Evolutionary conservation across 768 basidiomycete genomes (phyloP).

Genomic region (Boletus bicolor): DNA sequence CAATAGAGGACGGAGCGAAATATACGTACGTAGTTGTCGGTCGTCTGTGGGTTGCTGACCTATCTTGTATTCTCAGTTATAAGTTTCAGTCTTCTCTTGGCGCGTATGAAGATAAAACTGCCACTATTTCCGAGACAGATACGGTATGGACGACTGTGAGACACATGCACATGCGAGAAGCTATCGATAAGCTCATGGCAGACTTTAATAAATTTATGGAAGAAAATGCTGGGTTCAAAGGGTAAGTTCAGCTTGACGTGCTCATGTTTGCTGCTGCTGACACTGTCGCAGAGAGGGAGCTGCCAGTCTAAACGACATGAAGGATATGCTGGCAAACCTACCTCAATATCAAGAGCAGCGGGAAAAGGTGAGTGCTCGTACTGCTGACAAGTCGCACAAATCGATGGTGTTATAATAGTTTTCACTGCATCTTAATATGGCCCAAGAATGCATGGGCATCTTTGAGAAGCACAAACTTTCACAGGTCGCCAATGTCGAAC

Average conservation of each 20-base stretch:
- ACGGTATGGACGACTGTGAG: constrained; percentile 89
- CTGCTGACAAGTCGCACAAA: not conserved
- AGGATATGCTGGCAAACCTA: constrained; percentile 94
- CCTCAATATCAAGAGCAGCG: constrained; percentile 95
- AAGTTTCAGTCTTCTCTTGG: constrained; percentile 90
- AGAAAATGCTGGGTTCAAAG: constrained; percentile 93
- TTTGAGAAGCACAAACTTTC: constrained; percentile 89
- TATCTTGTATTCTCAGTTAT: constrained; percentile 51
- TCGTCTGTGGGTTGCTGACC: constrained; percentile 4
- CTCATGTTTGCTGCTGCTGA: not conserved
- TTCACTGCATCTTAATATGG: constrained; percentile 95
- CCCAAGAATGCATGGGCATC: constrained; percentile 92
- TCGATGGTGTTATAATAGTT: constrained; percentile 52
- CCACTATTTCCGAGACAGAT: constrained; percentile 82
- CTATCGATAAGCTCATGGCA: constrained; percentile 93
- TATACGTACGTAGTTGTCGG: constrained; percentile 67
- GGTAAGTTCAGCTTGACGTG: constrained; percentile 45
- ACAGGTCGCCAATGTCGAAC: constrained; percentile 83
- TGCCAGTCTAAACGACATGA: constrained; percentile 94
- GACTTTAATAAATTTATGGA: constrained; percentile 94
- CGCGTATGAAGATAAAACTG: constrained; percentile 83
- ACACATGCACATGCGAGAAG: constrained; percentile 98
- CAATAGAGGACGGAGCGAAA: constrained; percentile 79
- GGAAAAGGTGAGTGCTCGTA: constrained; percentile 63
- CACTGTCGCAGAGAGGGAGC: constrained; percentile 58